Evolutionary conservation across 352 stramenopile species (phyloP).

Genomic region (Elongisporangium prolatum): DNA sequence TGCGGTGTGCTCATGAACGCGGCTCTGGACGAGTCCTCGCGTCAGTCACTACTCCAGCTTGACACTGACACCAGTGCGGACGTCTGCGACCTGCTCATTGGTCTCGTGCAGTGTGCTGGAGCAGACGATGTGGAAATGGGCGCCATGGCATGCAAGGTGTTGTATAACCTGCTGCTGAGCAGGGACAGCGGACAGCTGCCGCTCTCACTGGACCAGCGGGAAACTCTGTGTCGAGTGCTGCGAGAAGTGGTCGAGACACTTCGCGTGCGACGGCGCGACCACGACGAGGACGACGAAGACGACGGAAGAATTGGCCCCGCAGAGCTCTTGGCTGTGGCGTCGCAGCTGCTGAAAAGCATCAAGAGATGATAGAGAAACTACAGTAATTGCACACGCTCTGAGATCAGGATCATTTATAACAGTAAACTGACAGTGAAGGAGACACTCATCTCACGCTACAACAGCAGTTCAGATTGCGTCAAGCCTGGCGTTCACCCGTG

Average conservation of each 20-base stretch:
- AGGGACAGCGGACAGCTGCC: constrained; percentile 6
- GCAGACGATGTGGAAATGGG: constrained; percentile 67
- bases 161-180: constrained; percentile 77
- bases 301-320: constrained; percentile 9
- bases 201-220: constrained; percentile 3
- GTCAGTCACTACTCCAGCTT: constrained; percentile 18
- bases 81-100: constrained; percentile 33
- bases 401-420: background rate
- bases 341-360: constrained; percentile 34
- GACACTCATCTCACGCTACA: constrained; percentile 4
- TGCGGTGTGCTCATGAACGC: constrained; percentile 85
- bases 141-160: constrained; percentile 71
- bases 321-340: constrained; percentile 39
- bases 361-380: constrained; percentile 2
- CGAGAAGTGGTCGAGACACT: constrained; percentile 23
- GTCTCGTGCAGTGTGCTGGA: constrained; percentile 50
- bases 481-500: constrained; percentile 8
- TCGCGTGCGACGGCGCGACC: constrained; percentile 2
- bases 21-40: constrained; percentile 43
- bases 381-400: background rate
- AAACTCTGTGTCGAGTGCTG: constrained; percentile 20
- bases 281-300: constrained; percentile 11
- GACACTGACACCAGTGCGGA: constrained; percentile 21
- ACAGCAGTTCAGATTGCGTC: background rate
- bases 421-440: background rate